These are phyloP conservation scores for Inga leiocalycina DNA, from an alignment of 306 rosid species.

Conservation along the genomic window DNA sequence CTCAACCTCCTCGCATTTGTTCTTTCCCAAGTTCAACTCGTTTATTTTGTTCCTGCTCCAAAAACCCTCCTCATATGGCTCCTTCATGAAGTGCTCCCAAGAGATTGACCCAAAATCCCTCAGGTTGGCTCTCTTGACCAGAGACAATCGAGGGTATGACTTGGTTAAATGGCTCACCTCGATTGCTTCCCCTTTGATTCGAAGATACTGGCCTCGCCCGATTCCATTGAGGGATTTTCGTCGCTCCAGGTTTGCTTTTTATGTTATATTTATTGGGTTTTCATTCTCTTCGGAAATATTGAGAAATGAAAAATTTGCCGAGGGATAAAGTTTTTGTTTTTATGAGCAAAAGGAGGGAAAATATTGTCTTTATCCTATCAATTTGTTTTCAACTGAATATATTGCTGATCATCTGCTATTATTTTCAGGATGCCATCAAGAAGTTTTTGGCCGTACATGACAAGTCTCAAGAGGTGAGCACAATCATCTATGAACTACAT, in stretches of 20 bases:
- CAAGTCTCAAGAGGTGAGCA: slow-evolving; percentile 42
- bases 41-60: neutral
- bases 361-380: neutral
- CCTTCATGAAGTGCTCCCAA: slow-evolving; percentile 54
- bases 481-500: neutral
- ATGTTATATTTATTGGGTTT: neutral
- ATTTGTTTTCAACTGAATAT: neutral
- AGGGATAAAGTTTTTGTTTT: neutral
- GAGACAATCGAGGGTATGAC: slow-evolving; percentile 47
- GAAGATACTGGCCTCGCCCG: slow-evolving; percentile 34
- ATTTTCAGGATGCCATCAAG: slow-evolving; percentile 62
- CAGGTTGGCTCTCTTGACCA: slow-evolving; percentile 57
- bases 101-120: slow-evolving; percentile 42
- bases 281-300: neutral
- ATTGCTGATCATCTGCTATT: neutral
- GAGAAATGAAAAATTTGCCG: neutral
- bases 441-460: slow-evolving; percentile 44
- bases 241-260: slow-evolving; percentile 48
- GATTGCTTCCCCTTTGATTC: slow-evolving; percentile 52
- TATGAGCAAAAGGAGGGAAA: neutral
- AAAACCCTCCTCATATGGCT: slow-evolving; percentile 38
- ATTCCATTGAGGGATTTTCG: slow-evolving; percentile 56
- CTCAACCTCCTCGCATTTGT: slow-evolving; percentile 2
- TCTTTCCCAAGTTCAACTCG: neutral
- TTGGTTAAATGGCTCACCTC: slow-evolving; percentile 64